A percentile compares a stretch with the other conserved stretches of the same genome.
Conservation (phyloP, 768 basidiomycete species). For the Mycena pura region DNA sequence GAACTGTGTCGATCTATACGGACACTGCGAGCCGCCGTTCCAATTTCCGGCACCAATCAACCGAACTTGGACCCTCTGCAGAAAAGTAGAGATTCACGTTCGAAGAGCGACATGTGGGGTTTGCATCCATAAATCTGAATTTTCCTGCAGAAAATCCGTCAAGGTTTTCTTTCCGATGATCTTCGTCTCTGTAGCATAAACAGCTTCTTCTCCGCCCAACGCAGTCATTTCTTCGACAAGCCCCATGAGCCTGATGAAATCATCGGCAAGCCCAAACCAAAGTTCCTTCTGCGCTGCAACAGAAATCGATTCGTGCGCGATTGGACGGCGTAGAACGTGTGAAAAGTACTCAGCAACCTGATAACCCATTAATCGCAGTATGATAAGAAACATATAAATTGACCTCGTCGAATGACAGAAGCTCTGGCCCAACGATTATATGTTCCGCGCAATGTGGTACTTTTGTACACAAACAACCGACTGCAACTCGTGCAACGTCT, state of each 20-base stretch:
- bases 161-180: slow-evolving; percentile 8
- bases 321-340: background rate
- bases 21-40: no score
- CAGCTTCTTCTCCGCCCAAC: slow-evolving; percentile 2
- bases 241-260: slow-evolving; percentile 9
- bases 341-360: slow-evolving; percentile 9
- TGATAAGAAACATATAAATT: background rate
- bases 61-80: no score
- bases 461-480: slow-evolving; percentile 3
- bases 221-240: slow-evolving; percentile 10
- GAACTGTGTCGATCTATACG: no score
- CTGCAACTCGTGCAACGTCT: slow-evolving; percentile 15
- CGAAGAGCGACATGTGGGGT: background rate
- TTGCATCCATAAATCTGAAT: background rate
- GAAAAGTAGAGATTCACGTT: background rate
- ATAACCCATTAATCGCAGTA: background rate
- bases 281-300: slow-evolving; percentile 1
- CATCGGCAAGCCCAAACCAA: slow-evolving; percentile 8
- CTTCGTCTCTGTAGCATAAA: slow-evolving; percentile 7
- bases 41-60: no score
- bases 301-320: slow-evolving; percentile 6
- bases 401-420: slow-evolving; percentile 18
- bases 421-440: slow-evolving; percentile 19
- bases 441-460: slow-evolving; percentile 2
- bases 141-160: slow-evolving; percentile 1